Evolutionary conservation across 2,329 filamentous ascomycete genomes (phyloP).

Genomic region (Penicillium sclerotiorum): DNA sequence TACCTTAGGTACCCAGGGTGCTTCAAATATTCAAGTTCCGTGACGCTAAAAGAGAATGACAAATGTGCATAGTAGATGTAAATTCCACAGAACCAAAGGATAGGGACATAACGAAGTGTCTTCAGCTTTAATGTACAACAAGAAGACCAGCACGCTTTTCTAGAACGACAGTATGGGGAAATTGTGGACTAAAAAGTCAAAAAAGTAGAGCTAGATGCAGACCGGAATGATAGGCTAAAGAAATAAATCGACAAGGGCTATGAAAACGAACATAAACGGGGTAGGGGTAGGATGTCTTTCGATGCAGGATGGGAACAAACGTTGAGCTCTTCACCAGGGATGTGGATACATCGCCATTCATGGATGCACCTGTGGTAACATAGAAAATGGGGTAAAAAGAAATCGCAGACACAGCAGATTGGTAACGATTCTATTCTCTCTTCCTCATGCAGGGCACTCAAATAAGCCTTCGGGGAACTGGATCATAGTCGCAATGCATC

Average conservation of each 20-base stretch:
- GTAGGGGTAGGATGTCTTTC: slow-evolving; percentile 5
- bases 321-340: slow-evolving; percentile 28
- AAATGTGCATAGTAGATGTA: too few relatives aligned
- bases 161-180: slow-evolving; percentile 19
- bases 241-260: slow-evolving; percentile 1
- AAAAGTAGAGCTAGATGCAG: slow-evolving; percentile 17
- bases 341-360: slow-evolving; percentile 29
- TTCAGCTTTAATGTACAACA: slow-evolving; percentile 34
- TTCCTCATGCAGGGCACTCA: not conserved
- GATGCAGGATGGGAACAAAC: slow-evolving; percentile 23
- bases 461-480: not conserved
- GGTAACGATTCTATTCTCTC: slow-evolving; percentile 16
- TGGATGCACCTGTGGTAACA: slow-evolving; percentile 22
- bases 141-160: slow-evolving; percentile 22
- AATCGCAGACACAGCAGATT: not conserved
- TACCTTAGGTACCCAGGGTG: too few relatives aligned
- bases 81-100: not conserved
- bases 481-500: slow-evolving; percentile 76
- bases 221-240: slow-evolving; percentile 22
- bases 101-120: slow-evolving; percentile 6
- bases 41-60: not conserved
- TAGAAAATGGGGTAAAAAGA: slow-evolving; percentile 1
- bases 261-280: too few relatives aligned
- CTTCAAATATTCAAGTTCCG: not conserved
- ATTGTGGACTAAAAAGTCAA: slow-evolving; percentile 13